phyloP scores from a whole-genome alignment of 139 green algal genomes.

The Microglena sp. region DNA sequence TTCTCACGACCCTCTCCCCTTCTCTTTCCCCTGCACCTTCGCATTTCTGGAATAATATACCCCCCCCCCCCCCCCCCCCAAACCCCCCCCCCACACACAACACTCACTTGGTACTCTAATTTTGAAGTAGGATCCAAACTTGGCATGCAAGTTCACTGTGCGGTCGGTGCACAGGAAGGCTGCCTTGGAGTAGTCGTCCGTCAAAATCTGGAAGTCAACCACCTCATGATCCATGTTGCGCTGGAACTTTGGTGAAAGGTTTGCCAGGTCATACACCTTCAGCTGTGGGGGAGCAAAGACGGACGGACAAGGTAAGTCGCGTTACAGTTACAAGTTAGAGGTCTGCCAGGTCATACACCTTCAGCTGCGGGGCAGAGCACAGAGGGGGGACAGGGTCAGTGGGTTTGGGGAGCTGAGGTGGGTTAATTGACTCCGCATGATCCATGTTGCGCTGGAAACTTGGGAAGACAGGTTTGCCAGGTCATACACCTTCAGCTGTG shows the following conservation, averaged over 20 bases:
- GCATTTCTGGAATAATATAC: too few species aligned
- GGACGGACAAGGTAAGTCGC: background rate
- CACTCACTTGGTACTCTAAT: slow-evolving; percentile 46
- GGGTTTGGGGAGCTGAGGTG: too few species aligned
- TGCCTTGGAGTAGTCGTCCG: slow-evolving; percentile 91
- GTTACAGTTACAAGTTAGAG: background rate
- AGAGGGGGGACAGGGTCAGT: background rate
- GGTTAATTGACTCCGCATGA: too few species aligned
- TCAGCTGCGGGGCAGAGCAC: background rate
- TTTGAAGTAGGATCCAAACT: slow-evolving; percentile 84
- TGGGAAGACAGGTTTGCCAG: background rate
- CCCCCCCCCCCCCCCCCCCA: too few species aligned
- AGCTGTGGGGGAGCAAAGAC: slow-evolving; percentile 23
- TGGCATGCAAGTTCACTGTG: slow-evolving; percentile 79
- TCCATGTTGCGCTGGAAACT: background rate
- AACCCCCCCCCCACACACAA: too few species aligned
- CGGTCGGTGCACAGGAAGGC: slow-evolving; percentile 88
- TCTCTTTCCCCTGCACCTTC: too few species aligned
- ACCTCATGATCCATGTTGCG: slow-evolving; percentile 89
- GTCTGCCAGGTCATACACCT: background rate
- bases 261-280: slow-evolving; percentile 79
- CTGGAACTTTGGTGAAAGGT: slow-evolving; percentile 96
- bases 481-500: slow-evolving; percentile 68
- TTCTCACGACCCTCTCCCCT: too few species aligned
- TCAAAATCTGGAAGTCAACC: slow-evolving; percentile 86